Evolutionary conservation across 768 basidiomycete genomes (phyloP), one percentile per base, ranked within the genome.

Genomic region (Amanita inopinata): DNA sequence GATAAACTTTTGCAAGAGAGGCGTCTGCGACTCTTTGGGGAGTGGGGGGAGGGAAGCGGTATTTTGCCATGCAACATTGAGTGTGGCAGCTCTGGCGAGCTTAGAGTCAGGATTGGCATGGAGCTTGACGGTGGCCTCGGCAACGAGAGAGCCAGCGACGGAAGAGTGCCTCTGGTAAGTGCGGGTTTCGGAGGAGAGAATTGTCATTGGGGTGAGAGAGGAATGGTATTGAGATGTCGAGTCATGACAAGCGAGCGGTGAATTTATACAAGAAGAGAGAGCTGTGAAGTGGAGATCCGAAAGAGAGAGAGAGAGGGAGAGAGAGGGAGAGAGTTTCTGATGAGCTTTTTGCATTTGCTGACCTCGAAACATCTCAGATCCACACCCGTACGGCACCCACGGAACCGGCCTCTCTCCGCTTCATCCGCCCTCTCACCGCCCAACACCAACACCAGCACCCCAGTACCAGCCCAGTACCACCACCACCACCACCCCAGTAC

Each of bases 1-100:
- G 38, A 83, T 56, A 55, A 83, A 88, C 22, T 68, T 69, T 6
- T 65, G 52, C 37, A 86, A 54, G 38, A 85, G 61, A 14, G 64
- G 55, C 2, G 62, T 57, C 36, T 38, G 11, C n/a, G 40, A 23
- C 18, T 18, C 40, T 28, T 20, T 22, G 15, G 32, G 3, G n/a
- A n/a, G n/a, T n/a, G 11, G 7, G 10, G 5, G 33, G 14, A 15
- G 9, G 15, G n/a, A 15, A 11, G 15, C 4, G 4, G 28, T 46
- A 38, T 15, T 54, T 53, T 18, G 46, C 23, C 5, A 23, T n/a
- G n/a, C n/a, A n/a, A n/a, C 30, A 20, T 41, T 42, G 51, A 49
- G 41, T 53, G 51, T 19, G 47, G 47, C 25, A 49, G 47, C 33
- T 52, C 50, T 8, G 45, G 44, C 30, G 40, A 40, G 22, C 33